Evolutionary conservation across 352 stramenopile genomes (phyloP), one percentile per base, ranked within the genome.

Genomic region (Pythium brassicae): DNA sequence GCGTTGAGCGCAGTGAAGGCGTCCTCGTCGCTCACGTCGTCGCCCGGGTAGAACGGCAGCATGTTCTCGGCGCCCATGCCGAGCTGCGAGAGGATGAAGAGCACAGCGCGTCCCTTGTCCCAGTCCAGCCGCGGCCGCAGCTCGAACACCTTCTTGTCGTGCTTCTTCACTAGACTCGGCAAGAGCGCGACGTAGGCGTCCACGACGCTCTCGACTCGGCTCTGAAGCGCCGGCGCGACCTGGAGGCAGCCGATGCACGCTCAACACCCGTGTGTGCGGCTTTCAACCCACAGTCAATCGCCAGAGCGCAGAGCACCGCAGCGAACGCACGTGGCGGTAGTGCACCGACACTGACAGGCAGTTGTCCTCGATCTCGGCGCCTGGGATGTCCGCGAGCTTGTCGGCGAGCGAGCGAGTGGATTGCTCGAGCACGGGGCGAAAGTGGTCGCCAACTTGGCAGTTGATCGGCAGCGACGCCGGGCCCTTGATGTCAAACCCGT

Each of bases 151-250:
- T 87, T 82, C 50, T 91, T 91, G 57, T 76, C 78, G 67, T 78
- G 71, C 66, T 81, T 84, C 61, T 87, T 84, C 34, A 72, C 72
- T 9, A 87, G 67, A 35, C 56, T 71, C 20, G 72, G 70, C 44
- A 81, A 61, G 15, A 61, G 68, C 12, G 49, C 49, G 25, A 83
- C 55, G 62, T 92, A 98, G 52, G 62, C 64, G 50, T 95, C 78
- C 12, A 99, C 74, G 44, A 98, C 97, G 11, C 75, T 63, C 34
- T 87, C 69, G 6, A 98, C 89, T 2, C 89, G 55, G n/a, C 62
- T 57, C 47, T 87, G 74, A 11, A 80, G 61, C 25, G 63, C 60
- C 7, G 62, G 61, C 32, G 67, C 71, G 47, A 80, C 66, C 71
- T 77, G 54, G 0, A 39, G 35, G n/a, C 12, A 40, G 35, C 0